phyloP scores from a whole-genome alignment of 208 protist genomes.

The Acanthamoeba royreba region DNA sequence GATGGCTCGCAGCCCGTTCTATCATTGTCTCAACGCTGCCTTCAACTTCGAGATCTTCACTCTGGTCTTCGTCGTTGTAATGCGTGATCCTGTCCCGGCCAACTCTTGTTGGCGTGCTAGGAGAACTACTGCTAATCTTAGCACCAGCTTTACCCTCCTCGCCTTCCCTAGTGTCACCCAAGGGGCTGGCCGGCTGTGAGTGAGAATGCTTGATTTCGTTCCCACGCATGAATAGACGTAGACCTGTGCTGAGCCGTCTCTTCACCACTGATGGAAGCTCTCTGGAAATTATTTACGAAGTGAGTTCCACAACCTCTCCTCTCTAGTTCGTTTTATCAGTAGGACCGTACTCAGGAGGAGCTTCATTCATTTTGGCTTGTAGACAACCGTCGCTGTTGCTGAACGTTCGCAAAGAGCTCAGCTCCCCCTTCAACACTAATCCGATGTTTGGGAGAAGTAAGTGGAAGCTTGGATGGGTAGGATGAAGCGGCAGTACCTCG shows the following conservation, averaged over 20 bases:
- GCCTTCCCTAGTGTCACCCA: no score
- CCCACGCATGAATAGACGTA: background rate
- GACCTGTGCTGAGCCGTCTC: background rate
- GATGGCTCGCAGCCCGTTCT: background rate
- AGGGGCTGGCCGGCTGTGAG: no score
- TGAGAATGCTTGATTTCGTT: background rate
- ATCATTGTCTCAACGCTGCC: background rate
- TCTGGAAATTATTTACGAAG: background rate
- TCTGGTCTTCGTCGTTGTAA: background rate
- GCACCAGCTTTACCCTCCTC: no score
- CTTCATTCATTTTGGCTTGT: background rate
- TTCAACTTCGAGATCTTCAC: background rate
- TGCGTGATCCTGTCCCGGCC: background rate
- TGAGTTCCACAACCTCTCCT: no score
- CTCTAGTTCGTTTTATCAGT: no score
- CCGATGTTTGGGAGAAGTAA: no score
- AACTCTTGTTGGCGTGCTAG: background rate
- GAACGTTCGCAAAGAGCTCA: background rate
- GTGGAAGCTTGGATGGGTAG: no score
- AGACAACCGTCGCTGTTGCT: constrained; percentile 24
- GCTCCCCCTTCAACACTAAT: background rate
- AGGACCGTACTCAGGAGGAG: background rate
- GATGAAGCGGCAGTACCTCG: background rate
- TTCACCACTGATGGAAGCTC: no score
- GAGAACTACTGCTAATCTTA: no score